Conservation (phyloP, 1,139 yeast genomes). For the Zygosaccharomyces sapae region DNA sequence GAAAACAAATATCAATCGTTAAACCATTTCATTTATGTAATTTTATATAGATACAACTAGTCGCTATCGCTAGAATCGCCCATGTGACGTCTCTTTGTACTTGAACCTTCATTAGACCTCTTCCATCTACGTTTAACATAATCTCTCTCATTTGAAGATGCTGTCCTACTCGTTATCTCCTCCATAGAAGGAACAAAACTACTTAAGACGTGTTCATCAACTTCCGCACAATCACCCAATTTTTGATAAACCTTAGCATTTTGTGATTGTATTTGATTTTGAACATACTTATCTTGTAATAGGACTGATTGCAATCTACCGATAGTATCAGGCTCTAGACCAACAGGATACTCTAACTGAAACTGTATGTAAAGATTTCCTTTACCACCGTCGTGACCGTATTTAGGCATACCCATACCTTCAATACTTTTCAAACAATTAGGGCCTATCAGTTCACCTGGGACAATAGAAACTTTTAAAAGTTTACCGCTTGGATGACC, state of each 20-base stretch:
- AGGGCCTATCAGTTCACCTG: conserved; percentile 28
- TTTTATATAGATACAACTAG: neutral
- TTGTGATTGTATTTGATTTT: conserved; percentile 13
- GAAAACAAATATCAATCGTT: neutral
- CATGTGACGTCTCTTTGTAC: conserved; percentile 1
- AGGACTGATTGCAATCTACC: conserved; percentile 18
- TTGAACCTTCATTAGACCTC: neutral
- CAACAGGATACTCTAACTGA: conserved; percentile 25
- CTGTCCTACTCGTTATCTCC: conserved; percentile 2
- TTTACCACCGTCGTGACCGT: conserved; percentile 11
- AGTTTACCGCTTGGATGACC: conserved; percentile 29
- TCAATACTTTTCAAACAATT: conserved; percentile 28
- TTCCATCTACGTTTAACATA: conserved; percentile 4
- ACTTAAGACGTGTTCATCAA: conserved; percentile 32
- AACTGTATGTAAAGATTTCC: conserved; percentile 30
- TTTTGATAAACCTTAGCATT: conserved; percentile 11
- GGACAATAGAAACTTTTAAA: conserved; percentile 27
- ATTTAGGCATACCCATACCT: conserved; percentile 31
- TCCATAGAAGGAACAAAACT: conserved; percentile 15
- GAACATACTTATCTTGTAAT: conserved; percentile 18
- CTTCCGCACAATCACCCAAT: conserved; percentile 19
- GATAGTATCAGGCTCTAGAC: conserved; percentile 23
- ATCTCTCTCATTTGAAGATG: conserved; percentile 1
- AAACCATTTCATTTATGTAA: neutral
- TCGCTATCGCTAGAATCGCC: conserved; percentile 1